Conservation (phyloP, 208 protist genomes). For the Wallacemonas rigidus region DNA sequence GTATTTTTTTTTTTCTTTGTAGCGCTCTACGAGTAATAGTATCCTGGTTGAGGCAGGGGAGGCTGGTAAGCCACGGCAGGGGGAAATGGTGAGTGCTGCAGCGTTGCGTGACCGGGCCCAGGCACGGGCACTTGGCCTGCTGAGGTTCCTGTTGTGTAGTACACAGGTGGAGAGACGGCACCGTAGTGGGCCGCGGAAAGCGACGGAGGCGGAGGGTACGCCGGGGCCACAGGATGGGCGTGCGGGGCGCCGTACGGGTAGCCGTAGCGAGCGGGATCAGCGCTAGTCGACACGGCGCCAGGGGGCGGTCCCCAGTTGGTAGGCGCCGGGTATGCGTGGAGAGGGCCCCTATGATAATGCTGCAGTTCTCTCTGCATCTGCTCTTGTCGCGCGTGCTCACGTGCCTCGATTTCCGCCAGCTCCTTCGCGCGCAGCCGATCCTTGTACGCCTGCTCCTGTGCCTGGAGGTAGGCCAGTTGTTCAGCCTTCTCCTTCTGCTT, state of each 20-base stretch:
- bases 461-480: constrained; percentile 46
- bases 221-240: neutral
- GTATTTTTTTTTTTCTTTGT: neutral
- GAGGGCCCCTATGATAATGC: neutral
- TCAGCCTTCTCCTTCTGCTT: constrained; percentile 30
- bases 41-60: neutral
- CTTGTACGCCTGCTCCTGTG: constrained; percentile 66
- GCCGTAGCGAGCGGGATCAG: neutral
- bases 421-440: constrained; percentile 49
- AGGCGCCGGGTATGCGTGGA: no score
- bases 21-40: neutral
- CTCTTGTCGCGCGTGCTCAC: constrained; percentile 25
- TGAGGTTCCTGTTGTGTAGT: constrained; percentile 3
- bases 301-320: neutral
- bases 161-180: neutral
- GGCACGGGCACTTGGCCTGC: neutral
- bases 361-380: constrained; percentile 11
- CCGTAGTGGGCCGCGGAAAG: neutral
- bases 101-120: neutral
- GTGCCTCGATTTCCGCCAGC: constrained; percentile 42
- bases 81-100: constrained; percentile 17
- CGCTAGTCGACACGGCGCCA: neutral
- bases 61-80: constrained; percentile 20
- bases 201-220: neutral
- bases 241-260: neutral